phyloP scores from a whole-genome alignment of 345 rosid species.

The Raphanus sativus region DNA sequence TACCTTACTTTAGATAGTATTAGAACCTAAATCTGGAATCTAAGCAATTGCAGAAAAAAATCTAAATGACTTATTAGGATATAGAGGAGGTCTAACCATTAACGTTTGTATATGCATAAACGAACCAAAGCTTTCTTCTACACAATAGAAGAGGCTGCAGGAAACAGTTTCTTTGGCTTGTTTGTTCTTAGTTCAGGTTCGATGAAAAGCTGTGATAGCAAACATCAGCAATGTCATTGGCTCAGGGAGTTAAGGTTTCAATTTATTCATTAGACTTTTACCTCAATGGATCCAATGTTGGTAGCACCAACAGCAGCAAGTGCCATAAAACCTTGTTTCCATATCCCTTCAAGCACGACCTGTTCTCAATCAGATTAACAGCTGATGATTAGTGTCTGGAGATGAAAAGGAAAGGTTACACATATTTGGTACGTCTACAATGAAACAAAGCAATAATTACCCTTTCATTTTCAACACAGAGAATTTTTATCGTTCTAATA shows the following conservation, averaged over 20 bases:
- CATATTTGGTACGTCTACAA: constrained; percentile 5
- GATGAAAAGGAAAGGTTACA: neutral
- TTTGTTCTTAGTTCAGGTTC: constrained; percentile 43
- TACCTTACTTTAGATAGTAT: neutral
- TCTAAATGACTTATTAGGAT: neutral
- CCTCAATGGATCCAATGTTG: constrained; percentile 94
- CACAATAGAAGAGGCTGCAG: no score
- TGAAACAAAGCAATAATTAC: constrained; percentile 40
- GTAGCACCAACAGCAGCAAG: constrained; percentile 93
- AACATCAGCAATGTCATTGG: neutral
- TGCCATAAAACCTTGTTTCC: constrained; percentile 91
- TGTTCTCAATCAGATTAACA: constrained; percentile 33
- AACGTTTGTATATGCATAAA: neutral
- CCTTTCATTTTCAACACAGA: constrained; percentile 95
- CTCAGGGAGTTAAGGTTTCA: neutral
- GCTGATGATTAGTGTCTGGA: constrained; percentile 14
- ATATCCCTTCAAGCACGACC: constrained; percentile 94
- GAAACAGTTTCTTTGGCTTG: no score
- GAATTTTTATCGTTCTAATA: constrained; percentile 75
- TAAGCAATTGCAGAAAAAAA: neutral
- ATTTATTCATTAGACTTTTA: constrained; percentile 19
- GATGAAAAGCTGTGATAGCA: constrained; percentile 61
- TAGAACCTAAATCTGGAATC: neutral
- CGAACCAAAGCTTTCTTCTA: neutral
- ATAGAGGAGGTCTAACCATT: neutral